Evolutionary conservation across 1,284 basidiomycete species (phyloP).

Genomic region (Tilletia horrida): DNA sequence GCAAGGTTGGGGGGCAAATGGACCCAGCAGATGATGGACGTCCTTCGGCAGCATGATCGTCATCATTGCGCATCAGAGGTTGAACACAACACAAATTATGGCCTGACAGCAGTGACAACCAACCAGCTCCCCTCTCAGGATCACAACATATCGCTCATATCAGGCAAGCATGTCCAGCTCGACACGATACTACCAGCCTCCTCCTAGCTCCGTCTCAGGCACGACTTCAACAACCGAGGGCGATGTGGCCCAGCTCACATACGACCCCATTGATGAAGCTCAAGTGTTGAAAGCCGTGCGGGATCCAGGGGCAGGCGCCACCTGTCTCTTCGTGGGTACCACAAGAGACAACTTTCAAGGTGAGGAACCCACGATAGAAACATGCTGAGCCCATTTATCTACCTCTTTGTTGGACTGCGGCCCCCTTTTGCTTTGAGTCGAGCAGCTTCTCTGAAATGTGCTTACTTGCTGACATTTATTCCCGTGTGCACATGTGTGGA

Average conservation of each 20-base stretch:
- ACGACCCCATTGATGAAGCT: slow-evolving; percentile 33
- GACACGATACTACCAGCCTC: neutral
- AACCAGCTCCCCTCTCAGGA: too few relatives aligned
- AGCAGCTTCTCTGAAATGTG: neutral
- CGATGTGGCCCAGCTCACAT: slow-evolving; percentile 37
- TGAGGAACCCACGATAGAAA: slow-evolving; percentile 29
- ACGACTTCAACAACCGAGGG: slow-evolving; percentile 17
- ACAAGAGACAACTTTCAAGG: slow-evolving; percentile 66
- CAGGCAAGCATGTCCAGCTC: neutral
- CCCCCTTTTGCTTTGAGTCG: slow-evolving; percentile 37
- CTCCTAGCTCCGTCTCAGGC: slow-evolving; percentile 1
- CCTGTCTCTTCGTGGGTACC: slow-evolving; percentile 69
- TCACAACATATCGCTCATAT: too few relatives aligned
- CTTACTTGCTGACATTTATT: slow-evolving; percentile 5
- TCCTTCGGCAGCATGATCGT: too few relatives aligned
- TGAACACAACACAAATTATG: too few relatives aligned
- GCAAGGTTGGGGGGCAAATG: too few relatives aligned
- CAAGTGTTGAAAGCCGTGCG: slow-evolving; percentile 29
- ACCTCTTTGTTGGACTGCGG: slow-evolving; percentile 15
- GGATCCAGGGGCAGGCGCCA: slow-evolving; percentile 36
- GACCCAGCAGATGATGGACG: too few relatives aligned
- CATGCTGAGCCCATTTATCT: too few relatives aligned
- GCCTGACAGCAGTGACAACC: too few relatives aligned
- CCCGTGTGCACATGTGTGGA: too few relatives aligned
- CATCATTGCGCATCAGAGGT: too few relatives aligned